Percentiles rank a stretch among this genome's conserved stretches.
These are phyloP conservation scores for Tetrapisispora namnaoensis DNA, from an alignment of 805 yeast species.

Conservation along the genomic window DNA sequence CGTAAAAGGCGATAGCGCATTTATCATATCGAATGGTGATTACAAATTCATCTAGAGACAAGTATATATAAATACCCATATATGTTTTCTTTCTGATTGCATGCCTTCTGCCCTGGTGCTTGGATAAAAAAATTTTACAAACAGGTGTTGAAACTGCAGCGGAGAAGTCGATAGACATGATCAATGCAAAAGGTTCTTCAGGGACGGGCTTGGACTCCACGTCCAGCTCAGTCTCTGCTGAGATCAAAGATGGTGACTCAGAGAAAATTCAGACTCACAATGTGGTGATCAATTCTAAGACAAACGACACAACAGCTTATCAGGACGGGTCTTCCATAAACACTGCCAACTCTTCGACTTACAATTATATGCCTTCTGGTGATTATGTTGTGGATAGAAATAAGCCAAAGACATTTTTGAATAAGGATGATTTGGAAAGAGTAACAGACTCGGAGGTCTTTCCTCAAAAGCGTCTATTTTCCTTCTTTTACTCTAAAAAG, in stretches of 20 bases:
- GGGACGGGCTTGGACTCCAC: neutral
- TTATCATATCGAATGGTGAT: too few relatives aligned
- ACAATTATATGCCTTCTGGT: slow-evolving; percentile 12
- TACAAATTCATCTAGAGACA: too few relatives aligned
- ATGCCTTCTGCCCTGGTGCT: too few relatives aligned
- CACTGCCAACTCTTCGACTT: neutral
- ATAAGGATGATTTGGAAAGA: slow-evolving; percentile 27
- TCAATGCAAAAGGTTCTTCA: neutral
- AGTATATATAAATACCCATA: too few relatives aligned
- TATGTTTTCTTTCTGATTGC: too few relatives aligned
- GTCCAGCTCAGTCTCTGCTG: neutral
- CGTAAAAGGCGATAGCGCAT: too few relatives aligned
- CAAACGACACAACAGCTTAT: neutral
- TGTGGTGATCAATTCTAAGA: neutral
- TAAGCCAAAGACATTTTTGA: slow-evolving; percentile 24
- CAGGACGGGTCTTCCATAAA: neutral
- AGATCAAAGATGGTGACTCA: neutral
- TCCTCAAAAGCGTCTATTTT: slow-evolving; percentile 41
- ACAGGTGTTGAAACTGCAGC: neutral
- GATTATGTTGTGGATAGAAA: slow-evolving; percentile 21
- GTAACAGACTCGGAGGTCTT: slow-evolving; percentile 27
- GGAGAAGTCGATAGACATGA: neutral
- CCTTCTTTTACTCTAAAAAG: slow-evolving; percentile 39
- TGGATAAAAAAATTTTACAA: too few relatives aligned
- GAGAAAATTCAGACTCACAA: neutral